Evolutionary conservation across 106 monocot genomes (phyloP).

Genomic region (Platanthera guangdongensis): DNA sequence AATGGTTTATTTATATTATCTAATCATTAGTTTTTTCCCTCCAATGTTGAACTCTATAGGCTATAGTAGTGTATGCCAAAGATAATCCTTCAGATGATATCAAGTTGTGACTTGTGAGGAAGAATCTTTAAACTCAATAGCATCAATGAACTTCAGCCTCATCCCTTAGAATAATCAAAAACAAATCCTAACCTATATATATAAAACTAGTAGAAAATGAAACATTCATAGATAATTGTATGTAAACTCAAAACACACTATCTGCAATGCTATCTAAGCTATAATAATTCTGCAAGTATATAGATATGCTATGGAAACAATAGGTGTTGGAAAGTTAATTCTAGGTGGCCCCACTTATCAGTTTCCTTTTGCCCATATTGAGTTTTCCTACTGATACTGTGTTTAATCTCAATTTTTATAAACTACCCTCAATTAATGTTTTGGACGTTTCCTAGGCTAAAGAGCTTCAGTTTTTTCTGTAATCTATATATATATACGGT

Average conservation of each 20-base stretch:
- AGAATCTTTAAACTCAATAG: not conserved
- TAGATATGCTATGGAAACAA: no score
- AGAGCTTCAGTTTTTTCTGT: no score
- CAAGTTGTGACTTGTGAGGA: constrained; percentile 1
- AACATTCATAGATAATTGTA: not conserved
- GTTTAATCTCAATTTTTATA: no score
- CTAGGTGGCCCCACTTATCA: no score
- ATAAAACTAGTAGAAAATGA: not conserved
- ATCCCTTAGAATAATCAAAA: not conserved
- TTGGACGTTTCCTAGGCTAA: no score
- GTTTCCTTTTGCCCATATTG: no score
- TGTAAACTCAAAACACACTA: not conserved
- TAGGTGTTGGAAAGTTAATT: no score
- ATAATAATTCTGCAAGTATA: no score
- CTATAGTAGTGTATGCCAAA: not conserved
- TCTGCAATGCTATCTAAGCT: no score
- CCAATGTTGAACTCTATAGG: not conserved
- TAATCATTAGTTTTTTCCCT: not conserved
- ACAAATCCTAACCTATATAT: not conserved
- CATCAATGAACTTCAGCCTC: not conserved
- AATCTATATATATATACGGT: no score
- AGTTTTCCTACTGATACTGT: no score
- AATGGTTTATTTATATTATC: not conserved
- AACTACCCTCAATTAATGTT: no score
- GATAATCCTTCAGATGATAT: not conserved